These are phyloP conservation scores for Penicillium lividum DNA, from an alignment of 495 filamentous ascomycete genomes.

Conservation along the genomic window DNA sequence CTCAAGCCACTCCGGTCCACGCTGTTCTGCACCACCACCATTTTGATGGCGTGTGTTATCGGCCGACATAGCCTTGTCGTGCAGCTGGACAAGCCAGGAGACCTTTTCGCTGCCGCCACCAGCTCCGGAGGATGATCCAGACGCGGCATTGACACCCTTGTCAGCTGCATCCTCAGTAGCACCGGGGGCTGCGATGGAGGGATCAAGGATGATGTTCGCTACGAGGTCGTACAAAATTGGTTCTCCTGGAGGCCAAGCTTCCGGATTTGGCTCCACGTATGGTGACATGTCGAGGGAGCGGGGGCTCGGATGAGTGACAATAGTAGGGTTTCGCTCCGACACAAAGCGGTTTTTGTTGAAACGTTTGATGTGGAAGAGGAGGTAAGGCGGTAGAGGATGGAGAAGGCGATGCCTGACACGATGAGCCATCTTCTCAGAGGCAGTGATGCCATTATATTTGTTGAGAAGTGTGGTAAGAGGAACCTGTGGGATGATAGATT, in stretches of 20 bases:
- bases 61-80: constrained; percentile 51
- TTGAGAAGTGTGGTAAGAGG: constrained; percentile 83
- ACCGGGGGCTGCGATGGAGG: constrained; percentile 74
- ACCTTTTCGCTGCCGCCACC: constrained; percentile 53
- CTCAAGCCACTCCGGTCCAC: constrained; percentile 77
- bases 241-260: constrained; percentile 64
- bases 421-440: constrained; percentile 84
- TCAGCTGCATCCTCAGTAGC: constrained; percentile 76
- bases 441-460: constrained; percentile 90
- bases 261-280: constrained; percentile 77
- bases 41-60: constrained; percentile 36
- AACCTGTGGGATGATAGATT: constrained; percentile 96
- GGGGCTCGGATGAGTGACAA: constrained; percentile 86
- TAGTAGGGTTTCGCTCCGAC: constrained; percentile 92
- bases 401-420: constrained; percentile 86
- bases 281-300: constrained; percentile 82
- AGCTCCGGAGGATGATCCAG: constrained; percentile 51
- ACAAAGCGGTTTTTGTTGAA: constrained; percentile 97
- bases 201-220: constrained; percentile 78
- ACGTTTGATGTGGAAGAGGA: constrained; percentile 95
- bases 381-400: constrained; percentile 88
- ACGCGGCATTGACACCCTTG: constrained; percentile 73
- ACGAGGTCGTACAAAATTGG: constrained; percentile 96
- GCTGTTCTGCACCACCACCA: constrained; percentile 36
- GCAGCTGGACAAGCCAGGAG: constrained; percentile 57